phyloP scores from a whole-genome alignment of 2,329 filamentous ascomycete species.

The Colletotrichum liriopes region DNA sequence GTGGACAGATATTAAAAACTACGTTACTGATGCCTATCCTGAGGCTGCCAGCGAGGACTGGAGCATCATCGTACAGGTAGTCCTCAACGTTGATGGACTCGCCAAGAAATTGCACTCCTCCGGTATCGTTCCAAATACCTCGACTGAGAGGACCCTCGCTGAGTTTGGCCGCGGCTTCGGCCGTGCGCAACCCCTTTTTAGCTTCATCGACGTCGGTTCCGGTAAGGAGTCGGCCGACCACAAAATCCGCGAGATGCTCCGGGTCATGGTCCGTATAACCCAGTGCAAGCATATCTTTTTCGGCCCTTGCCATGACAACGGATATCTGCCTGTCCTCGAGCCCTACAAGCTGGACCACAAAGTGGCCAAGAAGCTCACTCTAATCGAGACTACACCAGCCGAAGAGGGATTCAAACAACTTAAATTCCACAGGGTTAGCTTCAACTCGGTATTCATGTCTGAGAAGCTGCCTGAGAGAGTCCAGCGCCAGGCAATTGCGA shows the following conservation, averaged over 20 bases:
- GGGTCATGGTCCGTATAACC: slow-evolving; percentile 51
- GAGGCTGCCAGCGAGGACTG: slow-evolving; percentile 50
- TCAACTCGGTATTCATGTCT: slow-evolving; percentile 52
- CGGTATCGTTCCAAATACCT: slow-evolving; percentile 46
- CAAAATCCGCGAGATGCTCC: slow-evolving; percentile 54
- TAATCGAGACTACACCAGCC: slow-evolving; percentile 52
- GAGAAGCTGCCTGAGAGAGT: slow-evolving; percentile 45
- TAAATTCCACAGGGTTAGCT: slow-evolving; percentile 47
- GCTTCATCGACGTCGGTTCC: slow-evolving; percentile 53
- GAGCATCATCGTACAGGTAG: slow-evolving; percentile 53
- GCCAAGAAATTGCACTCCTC: slow-evolving; percentile 49
- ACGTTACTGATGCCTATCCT: slow-evolving; percentile 46
- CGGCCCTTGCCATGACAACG: slow-evolving; percentile 53
- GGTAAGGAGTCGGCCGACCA: slow-evolving; percentile 55
- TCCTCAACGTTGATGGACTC: slow-evolving; percentile 53
- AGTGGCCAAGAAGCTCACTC: slow-evolving; percentile 48
- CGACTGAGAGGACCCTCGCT: slow-evolving; percentile 45
- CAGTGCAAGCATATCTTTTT: slow-evolving; percentile 54
- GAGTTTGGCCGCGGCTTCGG: slow-evolving; percentile 54
- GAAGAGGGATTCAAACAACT: slow-evolving; percentile 51
- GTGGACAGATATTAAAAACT: slow-evolving; percentile 46
- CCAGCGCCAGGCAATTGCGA: slow-evolving; percentile 11
- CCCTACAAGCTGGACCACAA: slow-evolving; percentile 50
- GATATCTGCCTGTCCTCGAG: slow-evolving; percentile 53
- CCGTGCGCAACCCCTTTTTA: slow-evolving; percentile 53